Base-by-base conservation (phyloP, 805 yeast genomes). In the Metschnikowia rubicola region DNA sequence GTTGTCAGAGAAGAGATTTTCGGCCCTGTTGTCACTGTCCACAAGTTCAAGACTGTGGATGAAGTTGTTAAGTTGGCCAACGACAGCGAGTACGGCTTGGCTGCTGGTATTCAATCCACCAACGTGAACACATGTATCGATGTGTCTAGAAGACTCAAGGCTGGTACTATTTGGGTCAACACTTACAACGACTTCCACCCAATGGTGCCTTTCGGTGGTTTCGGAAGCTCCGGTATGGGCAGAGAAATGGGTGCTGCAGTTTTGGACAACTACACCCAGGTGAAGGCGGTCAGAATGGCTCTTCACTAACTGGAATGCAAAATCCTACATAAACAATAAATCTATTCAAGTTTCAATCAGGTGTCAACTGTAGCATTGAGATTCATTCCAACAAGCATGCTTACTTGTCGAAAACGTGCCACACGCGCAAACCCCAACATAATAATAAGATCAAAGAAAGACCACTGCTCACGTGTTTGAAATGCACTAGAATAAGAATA, bases 121-220 rank as follows among this genome's bases (percentile, higher is more conserved):
- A 83, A 85, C 70, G 67, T 91, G 55, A 79, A 79, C 73, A 84
- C 83, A 61, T 91, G 95, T 33, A 74, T 86, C 58, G 80, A 80
- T 47, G 91, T 88, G 53, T 76, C 96, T 37, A 76, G 78, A 69
- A 80, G 81, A 64, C 70, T 91, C 47, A 80, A 83, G 60, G 85
- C 96, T 50, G 98, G 98, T 64, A 87, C 92, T 48, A 82, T 91
- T 56, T 92, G 96, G 92, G 79, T 90, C 57, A 91, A 91, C 80
- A 81, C 90, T 49, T 84, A 88, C 70, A 90, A 90, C 70, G 94
- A 88, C 63, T 84, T 89, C 78, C 90, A 90, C 69, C 84, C 77
- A 62, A 76, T 79, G 67, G 86, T 91, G 67, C 97, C 97, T 62
- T 91, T 91, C 68, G 97, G 97, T 60, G 97, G 97, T 39, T 86